Evolutionary conservation across 371 early-diverging fungal genomes (phyloP), one percentile per base, ranked within the genome.

Genomic region (Syncephalastrum monosporum): DNA sequence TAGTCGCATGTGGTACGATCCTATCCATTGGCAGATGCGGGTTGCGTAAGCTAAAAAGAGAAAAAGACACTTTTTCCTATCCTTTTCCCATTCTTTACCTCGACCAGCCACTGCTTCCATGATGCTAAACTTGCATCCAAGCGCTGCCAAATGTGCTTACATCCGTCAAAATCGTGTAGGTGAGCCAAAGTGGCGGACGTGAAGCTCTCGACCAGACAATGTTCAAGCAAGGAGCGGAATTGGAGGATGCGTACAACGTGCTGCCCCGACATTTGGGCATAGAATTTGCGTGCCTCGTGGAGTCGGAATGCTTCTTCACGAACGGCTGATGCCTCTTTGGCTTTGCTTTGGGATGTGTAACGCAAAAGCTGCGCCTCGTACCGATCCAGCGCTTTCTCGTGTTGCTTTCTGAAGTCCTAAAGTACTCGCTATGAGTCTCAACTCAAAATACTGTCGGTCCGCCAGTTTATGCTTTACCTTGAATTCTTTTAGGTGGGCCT

Each of bases 301-400:
- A 89, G 66, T 41, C 82, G 72, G 47, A 84, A 86, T 2, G 88
- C 88, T 45, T 90, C 88, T 70, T 89, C 91, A 25, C 82, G 69
- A 41, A 87, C 57, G 4, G 84, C 84, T 12, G 81, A 79, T 8
- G 84, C 71, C 57, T 91, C 91, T 50, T 89, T 88, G 27, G 83
- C 68, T 27, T 84, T 82, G 41, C 82, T 83, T 48, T 83, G 78
- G 19, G 72, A 65, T 13, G 72, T 69, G 56, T 87, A 88, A 61
- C 77, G 83, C 27, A 68, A 62, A 7, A 87, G 57, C 41, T 86
- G 85, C 24, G 75, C 63, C 55, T 91, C 91, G 61, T 88, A 89
- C 51, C 72, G 68, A 49, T 89, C 88, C 51, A 82, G 57, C 12
- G 74, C 66, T 43, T 79, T 78, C 59, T 88, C 87, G 59, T 75